Conservation (phyloP, 192 early-diverging fungal species). For the Chytriomyces sp. region DNA sequence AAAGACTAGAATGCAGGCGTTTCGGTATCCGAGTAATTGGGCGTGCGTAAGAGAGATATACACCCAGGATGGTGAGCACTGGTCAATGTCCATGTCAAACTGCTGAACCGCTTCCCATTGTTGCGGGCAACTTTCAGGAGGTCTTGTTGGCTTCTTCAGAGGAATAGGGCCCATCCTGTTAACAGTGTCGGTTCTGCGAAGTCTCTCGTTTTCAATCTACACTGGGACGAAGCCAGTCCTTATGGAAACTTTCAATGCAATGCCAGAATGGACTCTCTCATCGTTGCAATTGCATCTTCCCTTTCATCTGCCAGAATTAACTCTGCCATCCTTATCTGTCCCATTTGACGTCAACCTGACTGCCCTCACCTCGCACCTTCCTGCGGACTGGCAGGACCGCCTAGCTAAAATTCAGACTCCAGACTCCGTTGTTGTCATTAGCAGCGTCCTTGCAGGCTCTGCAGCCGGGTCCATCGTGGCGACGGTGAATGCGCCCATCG, state of each 20-base stretch:
- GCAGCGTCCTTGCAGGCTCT: conserved; percentile 36
- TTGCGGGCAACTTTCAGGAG: conserved; percentile 32
- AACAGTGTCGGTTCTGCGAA: conserved; percentile 83
- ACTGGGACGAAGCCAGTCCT: conserved; percentile 68
- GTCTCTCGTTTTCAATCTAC: conserved; percentile 90
- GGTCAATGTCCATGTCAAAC: not conserved
- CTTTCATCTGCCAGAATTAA: not conserved
- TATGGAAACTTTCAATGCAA: not conserved
- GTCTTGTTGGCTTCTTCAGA: conserved; percentile 82
- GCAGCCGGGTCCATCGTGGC: conserved; percentile 45
- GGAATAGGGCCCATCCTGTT: conserved; percentile 82
- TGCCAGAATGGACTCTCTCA: not conserved
- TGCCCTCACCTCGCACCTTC: not conserved
- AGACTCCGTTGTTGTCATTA: not conserved
- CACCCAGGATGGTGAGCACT: conserved; percentile 58
- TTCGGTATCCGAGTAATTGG: conserved; percentile 76
- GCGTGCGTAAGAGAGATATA: conserved; percentile 78
- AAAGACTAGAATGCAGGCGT: conserved; percentile 97
- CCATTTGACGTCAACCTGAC: not conserved
- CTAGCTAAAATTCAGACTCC: conserved; percentile 15
- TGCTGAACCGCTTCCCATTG: not conserved
- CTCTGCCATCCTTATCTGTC: not conserved
- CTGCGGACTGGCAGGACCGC: not conserved
- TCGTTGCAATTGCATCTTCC: not conserved
- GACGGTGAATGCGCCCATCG: conserved; percentile 53